Evolutionary conservation across 257 asterid species (phyloP), one percentile per base, ranked within the genome.

Genomic region (Lithospermum erythrorhizon): DNA sequence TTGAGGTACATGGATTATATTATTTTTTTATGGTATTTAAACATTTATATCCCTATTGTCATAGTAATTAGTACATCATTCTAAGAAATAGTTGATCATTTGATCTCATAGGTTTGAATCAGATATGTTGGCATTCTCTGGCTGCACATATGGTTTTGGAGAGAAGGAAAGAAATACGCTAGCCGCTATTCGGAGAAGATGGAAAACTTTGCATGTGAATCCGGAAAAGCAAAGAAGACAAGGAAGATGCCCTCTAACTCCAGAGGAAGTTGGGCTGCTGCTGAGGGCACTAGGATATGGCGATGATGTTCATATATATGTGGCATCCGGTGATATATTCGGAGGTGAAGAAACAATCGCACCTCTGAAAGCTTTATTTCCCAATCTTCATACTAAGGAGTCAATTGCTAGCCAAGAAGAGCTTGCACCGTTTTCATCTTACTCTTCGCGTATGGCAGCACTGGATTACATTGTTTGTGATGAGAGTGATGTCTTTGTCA

Each of bases 111-210:
- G 95, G 80, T 87, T 76, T 66, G 95, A 87, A 67, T 79, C 94
- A 59, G 95, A 87, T 71, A 87, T 87, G 95, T 72, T 87, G 21
- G 95, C 95, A 56, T 87, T 87, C 73, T 84, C 95, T 55, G 85
- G 94, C 57, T 87, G 95, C 74, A 71, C 82, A 61, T 87, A 82
- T 55, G 94, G 94, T 19, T 94, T 94, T 53, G 93, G 95, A 48
- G 81, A 67, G 48, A 80, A 75, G 66, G 94, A 87, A 73, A 75
- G 35, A 24, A 67, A 70, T 21, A 88, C 79, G 48, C 73, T 87
- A 11, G 79, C 85, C 7, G 58, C 71, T 21, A 75, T 84, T 73
- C 74, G 95, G 58, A 82, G 68, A 79, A 70, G 88, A 65, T 87
- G 95, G 95, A 81, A 80, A 62, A 84, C 78, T 13, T 71, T 87